These are phyloP conservation scores for Endothia cerciana DNA, from an alignment of 2,329 filamentous ascomycete species.

Conservation along the genomic window DNA sequence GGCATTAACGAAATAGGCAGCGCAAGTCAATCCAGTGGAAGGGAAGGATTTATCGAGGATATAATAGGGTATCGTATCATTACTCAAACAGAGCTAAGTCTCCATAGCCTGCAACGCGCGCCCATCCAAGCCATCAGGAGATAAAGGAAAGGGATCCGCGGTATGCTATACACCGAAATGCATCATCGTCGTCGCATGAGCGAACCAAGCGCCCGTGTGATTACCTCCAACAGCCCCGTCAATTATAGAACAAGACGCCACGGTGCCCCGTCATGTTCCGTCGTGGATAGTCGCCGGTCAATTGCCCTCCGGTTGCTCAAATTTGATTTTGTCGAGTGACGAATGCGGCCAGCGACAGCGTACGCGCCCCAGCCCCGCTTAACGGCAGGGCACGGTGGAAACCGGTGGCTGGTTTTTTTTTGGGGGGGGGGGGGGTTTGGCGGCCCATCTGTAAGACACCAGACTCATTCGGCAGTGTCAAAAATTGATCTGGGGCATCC, in stretches of 20 bases:
- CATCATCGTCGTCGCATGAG: conserved; percentile 13
- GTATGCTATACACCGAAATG: conserved; percentile 19
- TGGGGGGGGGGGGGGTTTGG: no score
- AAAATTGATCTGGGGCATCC: neutral
- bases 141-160: conserved; percentile 7
- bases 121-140: conserved; percentile 2
- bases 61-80: conserved; percentile 30
- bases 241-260: neutral
- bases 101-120: conserved; percentile 18
- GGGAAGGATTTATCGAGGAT: neutral
- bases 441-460: neutral
- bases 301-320: neutral
- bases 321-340: neutral
- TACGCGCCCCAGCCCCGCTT: neutral
- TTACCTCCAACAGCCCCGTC: conserved; percentile 8
- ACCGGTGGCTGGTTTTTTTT: conserved; percentile 10
- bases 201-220: neutral
- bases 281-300: neutral
- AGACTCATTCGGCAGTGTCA: neutral
- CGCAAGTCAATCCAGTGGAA: neutral
- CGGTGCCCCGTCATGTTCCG: neutral
- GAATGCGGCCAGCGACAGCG: neutral
- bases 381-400: neutral
- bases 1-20: neutral
- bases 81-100: conserved; percentile 25